These are phyloP conservation scores for Stromatinia cepivora DNA, from an alignment of 2,329 filamentous ascomycete species.

Conservation along the genomic window DNA sequence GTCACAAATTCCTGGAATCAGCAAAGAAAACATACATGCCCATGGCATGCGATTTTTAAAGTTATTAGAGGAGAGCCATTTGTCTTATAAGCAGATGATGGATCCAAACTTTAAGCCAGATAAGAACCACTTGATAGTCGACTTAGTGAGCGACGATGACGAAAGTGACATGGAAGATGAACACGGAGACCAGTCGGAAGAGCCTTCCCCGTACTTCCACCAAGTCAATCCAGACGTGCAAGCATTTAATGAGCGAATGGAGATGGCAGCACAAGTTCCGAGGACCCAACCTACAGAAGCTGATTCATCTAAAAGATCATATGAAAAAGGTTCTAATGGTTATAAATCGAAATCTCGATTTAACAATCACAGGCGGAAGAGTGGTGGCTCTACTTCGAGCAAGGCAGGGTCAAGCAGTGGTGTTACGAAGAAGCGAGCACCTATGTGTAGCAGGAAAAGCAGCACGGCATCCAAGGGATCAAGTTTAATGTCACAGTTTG, in stretches of 20 bases:
- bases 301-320: slow-evolving; percentile 6
- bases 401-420: slow-evolving; percentile 24
- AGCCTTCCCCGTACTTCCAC: slow-evolving; percentile 10
- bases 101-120: slow-evolving; percentile 36
- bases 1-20: slow-evolving; percentile 62
- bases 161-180: slow-evolving; percentile 33
- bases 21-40: slow-evolving; percentile 58
- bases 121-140: slow-evolving; percentile 47
- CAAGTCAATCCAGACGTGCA: slow-evolving; percentile 18
- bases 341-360: not conserved
- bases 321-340: not conserved
- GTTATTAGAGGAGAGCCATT: slow-evolving; percentile 53
- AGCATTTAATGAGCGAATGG: slow-evolving; percentile 18
- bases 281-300: not conserved
- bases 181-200: slow-evolving; percentile 22
- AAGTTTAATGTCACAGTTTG: slow-evolving; percentile 17
- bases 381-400: slow-evolving; percentile 8
- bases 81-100: slow-evolving; percentile 54
- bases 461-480: slow-evolving; percentile 10
- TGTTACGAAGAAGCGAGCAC: slow-evolving; percentile 30
- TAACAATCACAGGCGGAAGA: slow-evolving; percentile 12
- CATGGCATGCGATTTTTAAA: slow-evolving; percentile 63
- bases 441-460: slow-evolving; percentile 26
- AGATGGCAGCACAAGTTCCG: not conserved
- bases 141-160: slow-evolving; percentile 48